phyloP scores from a whole-genome alignment of 257 asterid genomes.

The Cordia subcordata region DNA sequence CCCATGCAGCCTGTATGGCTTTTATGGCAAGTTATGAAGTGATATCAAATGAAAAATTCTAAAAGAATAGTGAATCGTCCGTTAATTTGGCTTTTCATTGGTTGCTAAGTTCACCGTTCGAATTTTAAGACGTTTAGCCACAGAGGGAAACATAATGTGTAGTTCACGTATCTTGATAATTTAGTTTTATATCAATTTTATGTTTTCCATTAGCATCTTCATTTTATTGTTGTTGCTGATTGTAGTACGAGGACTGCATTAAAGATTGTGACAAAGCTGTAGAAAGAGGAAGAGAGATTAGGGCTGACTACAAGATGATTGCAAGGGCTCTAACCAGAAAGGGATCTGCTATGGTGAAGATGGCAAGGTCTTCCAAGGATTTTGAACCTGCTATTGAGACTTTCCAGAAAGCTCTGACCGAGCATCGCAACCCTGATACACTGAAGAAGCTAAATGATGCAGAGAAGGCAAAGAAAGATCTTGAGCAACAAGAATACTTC shows the following conservation, averaged over 20 bases:
- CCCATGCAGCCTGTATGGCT: too few relatives aligned
- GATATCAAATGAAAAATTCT: too few relatives aligned
- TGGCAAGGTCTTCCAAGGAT: constrained; percentile 75
- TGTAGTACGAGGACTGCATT: constrained; percentile 75
- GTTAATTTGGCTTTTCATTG: too few relatives aligned
- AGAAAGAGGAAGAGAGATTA: constrained; percentile 87
- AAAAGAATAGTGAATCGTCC: too few relatives aligned
- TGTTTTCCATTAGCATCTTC: neutral
- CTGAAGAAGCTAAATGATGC: constrained; percentile 87
- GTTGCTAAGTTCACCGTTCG: too few relatives aligned
- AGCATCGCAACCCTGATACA: constrained; percentile 94
- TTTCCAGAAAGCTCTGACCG: constrained; percentile 91
- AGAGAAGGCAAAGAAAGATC: constrained; percentile 86
- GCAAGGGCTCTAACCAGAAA: constrained; percentile 93
- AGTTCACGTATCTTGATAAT: too few relatives aligned
- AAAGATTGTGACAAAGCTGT: constrained; percentile 94
- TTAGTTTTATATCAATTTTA: too few relatives aligned
- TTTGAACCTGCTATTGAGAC: constrained; percentile 76
- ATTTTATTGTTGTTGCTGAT: constrained; percentile 1
- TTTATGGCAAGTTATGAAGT: too few relatives aligned
- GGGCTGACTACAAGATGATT: constrained; percentile 83
- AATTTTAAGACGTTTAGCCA: too few relatives aligned
- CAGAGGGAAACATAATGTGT: too few relatives aligned
- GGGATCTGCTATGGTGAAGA: constrained; percentile 79
- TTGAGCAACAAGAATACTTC: constrained; percentile 82